Evolutionary conservation across 805 yeast species (phyloP), one percentile per base, ranked within the genome.

Genomic region (Myxozyma udenii): DNA sequence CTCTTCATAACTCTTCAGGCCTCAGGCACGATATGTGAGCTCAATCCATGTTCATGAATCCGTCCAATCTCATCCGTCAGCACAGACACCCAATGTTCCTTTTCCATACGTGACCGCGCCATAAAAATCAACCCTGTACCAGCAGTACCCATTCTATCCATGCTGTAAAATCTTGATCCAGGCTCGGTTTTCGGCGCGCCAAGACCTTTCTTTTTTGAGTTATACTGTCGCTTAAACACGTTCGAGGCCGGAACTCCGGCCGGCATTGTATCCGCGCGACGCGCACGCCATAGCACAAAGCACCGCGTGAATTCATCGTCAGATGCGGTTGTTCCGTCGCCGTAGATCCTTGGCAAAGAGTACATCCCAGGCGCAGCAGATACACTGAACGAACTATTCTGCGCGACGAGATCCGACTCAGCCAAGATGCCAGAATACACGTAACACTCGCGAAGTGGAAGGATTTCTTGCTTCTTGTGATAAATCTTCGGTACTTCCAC

Each of bases 261-360:
- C 19, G 48, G 32, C 11, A 22, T 35, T 22, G 51, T 19, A 28
- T 28, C 33, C 1, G 45, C 5, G 3, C 38, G 28, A 14, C 24
- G 44, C 67, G 76, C 54, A 35, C 57, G 39, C 96, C 96, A 89
- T 2, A 91, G 61, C 0, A 93, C 86, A 62, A 91, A 89, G 57
- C 93, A 81, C 44, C 95, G 72, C 24, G 79, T 69, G n/a, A 74
- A 61, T 58, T 87, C 93, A 43, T 83, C 85, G 62, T 91, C 98
- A 6, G 80, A 73, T 1, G 95, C 84, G 57, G 75, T 78, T 88
- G 95, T 85, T 0, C 96, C 96, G 67, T 89, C 95, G 1, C 76
- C 69, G 63, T 85, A 89, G 0, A 84, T 71, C 32, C 95, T 71
- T 0, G 97, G 95, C 26, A 85, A 64, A 0, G 82, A 69, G 43